Conservation (phyloP, 352 stramenopile species). For the Pythium dissimile region DNA sequence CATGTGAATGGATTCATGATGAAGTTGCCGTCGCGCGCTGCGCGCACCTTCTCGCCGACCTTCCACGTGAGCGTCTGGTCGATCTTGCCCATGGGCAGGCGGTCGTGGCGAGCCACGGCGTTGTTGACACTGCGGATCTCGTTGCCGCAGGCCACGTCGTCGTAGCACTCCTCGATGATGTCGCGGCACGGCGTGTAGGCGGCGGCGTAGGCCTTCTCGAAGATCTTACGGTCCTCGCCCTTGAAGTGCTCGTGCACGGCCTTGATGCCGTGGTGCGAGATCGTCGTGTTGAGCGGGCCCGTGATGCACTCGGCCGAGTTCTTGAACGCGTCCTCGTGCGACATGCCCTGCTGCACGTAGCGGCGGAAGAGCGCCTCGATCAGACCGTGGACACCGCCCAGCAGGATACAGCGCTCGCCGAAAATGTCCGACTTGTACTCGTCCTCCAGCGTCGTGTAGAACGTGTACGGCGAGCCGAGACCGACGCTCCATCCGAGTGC, state of each 20-base stretch:
- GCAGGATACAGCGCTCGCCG: conserved; percentile 95
- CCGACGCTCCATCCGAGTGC: conserved; percentile 96
- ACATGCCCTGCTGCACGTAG: conserved; percentile 94
- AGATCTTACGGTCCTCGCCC: conserved; percentile 91
- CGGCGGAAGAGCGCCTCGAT: conserved; percentile 97
- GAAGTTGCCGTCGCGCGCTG: conserved; percentile 92
- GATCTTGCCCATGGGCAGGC: conserved; percentile 97
- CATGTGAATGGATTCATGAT: conserved; percentile 97
- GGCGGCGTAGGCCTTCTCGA: conserved; percentile 94
- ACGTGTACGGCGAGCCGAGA: conserved; percentile 97
- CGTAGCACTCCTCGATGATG: conserved; percentile 98
- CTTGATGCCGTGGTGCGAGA: conserved; percentile 97
- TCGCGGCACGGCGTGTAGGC: conserved; percentile 96
- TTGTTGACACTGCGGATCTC: conserved; percentile 98
- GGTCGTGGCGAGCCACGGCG: conserved; percentile 91
- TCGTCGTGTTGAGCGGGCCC: conserved; percentile 95
- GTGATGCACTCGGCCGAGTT: conserved; percentile 97
- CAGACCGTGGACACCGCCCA: conserved; percentile 96
- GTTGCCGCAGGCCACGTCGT: conserved; percentile 96
- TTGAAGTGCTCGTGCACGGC: conserved; percentile 94
- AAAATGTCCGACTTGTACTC: conserved; percentile 99
- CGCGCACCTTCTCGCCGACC: conserved; percentile 95
- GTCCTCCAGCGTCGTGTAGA: conserved; percentile 94
- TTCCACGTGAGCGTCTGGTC: conserved; percentile 97
- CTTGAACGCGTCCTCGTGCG: conserved; percentile 94